Conservation (phyloP, 164 flowering plant species). For the Vitis labrusca region DNA sequence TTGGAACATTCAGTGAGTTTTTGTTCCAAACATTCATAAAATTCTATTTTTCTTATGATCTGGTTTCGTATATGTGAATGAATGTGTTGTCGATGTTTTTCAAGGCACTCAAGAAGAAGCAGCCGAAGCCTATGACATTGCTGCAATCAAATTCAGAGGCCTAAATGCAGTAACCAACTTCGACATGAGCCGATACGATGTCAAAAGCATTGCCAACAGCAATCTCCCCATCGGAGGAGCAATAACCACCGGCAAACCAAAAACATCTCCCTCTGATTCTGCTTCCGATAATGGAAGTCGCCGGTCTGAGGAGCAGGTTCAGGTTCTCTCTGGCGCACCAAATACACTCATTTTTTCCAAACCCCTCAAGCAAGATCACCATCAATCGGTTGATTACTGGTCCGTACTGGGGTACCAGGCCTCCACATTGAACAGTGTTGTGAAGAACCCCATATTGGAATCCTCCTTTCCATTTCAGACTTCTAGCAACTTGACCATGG, state of each 20-base stretch:
- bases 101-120: constrained; percentile 88
- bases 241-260: constrained; percentile 42
- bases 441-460: too few species aligned
- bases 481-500: constrained; percentile 16
- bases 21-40: too few species aligned
- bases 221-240: constrained; percentile 82
- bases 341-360: not conserved
- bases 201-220: constrained; percentile 64
- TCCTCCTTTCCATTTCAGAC: too few species aligned
- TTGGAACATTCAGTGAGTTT: constrained; percentile 81
- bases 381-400: too few species aligned
- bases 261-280: constrained; percentile 37
- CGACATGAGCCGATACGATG: constrained; percentile 82
- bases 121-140: constrained; percentile 89
- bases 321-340: too few species aligned
- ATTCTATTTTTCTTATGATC: too few species aligned
- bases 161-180: constrained; percentile 84
- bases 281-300: constrained; percentile 35
- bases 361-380: not conserved
- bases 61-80: not conserved
- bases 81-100: too few species aligned
- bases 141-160: constrained; percentile 83
- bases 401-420: too few species aligned
- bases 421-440: too few species aligned
- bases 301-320: constrained; percentile 24